Conservation (phyloP, 345 rosid genomes). For the Eucalyptus regnans region DNA sequence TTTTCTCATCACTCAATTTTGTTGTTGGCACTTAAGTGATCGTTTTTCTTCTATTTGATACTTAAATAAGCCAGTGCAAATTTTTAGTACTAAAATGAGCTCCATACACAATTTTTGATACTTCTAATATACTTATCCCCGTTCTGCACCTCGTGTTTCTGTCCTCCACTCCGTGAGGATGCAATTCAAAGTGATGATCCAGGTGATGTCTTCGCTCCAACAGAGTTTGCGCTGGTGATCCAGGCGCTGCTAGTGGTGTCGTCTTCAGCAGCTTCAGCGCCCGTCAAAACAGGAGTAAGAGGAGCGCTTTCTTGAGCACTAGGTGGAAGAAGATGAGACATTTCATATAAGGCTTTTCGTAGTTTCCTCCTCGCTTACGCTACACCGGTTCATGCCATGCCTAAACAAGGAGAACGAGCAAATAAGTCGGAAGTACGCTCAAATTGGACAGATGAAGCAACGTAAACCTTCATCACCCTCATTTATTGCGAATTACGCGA, state of each 20-base stretch:
- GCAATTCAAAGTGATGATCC: neutral
- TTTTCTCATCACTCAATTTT: too few relatives aligned
- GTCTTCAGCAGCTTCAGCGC: conserved; percentile 12
- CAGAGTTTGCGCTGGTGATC: conserved; percentile 14
- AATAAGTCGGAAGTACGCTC: neutral
- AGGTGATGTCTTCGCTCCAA: neutral
- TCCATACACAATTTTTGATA: neutral
- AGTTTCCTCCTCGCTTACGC: conserved; percentile 61
- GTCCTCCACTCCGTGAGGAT: neutral
- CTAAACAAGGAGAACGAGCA: neutral
- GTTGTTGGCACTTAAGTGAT: accelerated
- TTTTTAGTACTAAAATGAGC: too few relatives aligned
- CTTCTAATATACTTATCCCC: too few relatives aligned
- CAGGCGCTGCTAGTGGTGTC: conserved; percentile 65
- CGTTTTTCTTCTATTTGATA: too few relatives aligned
- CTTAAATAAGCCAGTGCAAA: too few relatives aligned
- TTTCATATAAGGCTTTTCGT: conserved; percentile 37
- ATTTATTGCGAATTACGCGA: neutral
- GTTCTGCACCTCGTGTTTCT: neutral
- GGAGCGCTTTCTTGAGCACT: conserved; percentile 15
- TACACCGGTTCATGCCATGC: conserved; percentile 49
- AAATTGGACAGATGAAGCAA: neutral
- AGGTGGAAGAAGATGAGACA: conserved; percentile 27
- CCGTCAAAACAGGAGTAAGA: neutral
- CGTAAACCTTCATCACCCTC: neutral